Conservation (phyloP, 139 green algal genomes). For the Yamagishiella unicocca region DNA sequence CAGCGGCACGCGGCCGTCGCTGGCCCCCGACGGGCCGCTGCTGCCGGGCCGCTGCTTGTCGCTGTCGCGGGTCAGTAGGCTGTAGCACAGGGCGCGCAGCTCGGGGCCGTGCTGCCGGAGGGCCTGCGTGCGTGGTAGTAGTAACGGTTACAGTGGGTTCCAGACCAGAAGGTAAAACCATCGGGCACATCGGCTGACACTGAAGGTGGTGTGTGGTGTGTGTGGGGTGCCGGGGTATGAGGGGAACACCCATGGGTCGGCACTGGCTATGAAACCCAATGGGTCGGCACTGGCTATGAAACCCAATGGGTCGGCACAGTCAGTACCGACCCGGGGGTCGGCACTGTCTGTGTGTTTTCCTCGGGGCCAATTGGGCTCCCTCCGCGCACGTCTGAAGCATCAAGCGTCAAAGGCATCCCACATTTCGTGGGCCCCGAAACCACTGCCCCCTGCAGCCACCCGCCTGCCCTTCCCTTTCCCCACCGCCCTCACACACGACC, state of each 20-base stretch:
- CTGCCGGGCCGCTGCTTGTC: background rate
- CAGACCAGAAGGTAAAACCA: no score
- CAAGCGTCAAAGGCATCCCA: no score
- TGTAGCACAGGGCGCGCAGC: slow-evolving; percentile 45
- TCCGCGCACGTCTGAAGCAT: no score
- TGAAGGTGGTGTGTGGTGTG: no score
- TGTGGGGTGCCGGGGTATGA: background rate
- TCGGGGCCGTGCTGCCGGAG: slow-evolving; percentile 45
- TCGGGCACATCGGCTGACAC: no score
- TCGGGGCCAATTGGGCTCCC: no score
- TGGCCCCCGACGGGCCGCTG: background rate
- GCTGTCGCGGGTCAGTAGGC: background rate
- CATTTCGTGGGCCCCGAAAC: no score
- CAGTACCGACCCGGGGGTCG: no score
- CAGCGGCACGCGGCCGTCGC: slow-evolving; percentile 23
- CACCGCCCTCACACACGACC: background rate
- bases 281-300: no score
- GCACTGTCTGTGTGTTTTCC: no score
- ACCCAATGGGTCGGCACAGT: no score
- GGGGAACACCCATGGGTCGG: background rate
- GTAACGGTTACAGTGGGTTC: no score
- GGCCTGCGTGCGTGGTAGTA: background rate
- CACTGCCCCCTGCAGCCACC: background rate
- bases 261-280: background rate
- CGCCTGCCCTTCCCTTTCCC: background rate